A percentile compares a stretch with the other conserved stretches of the same genome.
Conservation (phyloP, 352 stramenopile genomes). For the Phytophthora kernoviae region DNA sequence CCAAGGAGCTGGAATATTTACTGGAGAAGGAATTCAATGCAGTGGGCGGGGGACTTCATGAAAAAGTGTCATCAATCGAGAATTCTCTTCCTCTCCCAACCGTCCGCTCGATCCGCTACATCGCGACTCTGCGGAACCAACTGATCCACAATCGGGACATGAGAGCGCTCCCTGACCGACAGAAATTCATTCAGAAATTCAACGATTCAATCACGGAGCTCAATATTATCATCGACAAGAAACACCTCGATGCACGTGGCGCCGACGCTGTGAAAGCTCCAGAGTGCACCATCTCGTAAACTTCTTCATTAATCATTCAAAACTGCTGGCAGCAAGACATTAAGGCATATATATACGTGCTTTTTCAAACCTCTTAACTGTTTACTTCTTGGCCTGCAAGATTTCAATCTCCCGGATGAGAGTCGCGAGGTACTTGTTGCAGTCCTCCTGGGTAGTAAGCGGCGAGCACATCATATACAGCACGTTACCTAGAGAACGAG, state of each 20-base stretch:
- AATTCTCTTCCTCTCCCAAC: conserved; percentile 48
- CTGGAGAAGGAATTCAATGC: conserved; percentile 72
- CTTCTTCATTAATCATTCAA: too few species aligned
- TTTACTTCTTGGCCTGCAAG: conserved; percentile 41
- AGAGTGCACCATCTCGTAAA: conserved; percentile 40
- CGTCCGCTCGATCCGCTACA: conserved; percentile 70
- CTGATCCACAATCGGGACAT: conserved; percentile 83
- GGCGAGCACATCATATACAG: conserved; percentile 89
- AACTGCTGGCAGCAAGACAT: too few species aligned
- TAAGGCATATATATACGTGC: too few species aligned
- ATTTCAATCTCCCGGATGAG: conserved; percentile 53
- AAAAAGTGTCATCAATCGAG: conserved; percentile 64
- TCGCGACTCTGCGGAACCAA: conserved; percentile 82
- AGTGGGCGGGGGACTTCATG: conserved; percentile 72
- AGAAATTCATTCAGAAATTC: conserved; percentile 68
- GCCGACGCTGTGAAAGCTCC: conserved; percentile 1
- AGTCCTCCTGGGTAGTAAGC: conserved; percentile 67
- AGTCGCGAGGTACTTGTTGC: conserved; percentile 56
- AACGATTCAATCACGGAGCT: conserved; percentile 66
- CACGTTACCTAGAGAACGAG: conserved; percentile 80
- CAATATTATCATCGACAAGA: conserved; percentile 63
- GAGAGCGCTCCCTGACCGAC: conserved; percentile 56
- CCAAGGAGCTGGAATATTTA: conserved; percentile 80
- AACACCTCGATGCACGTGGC: conserved; percentile 34
- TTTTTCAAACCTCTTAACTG: background rate